phyloP scores from a whole-genome alignment of 2,329 filamentous ascomycete species.

The Metarhizium guizhouense region DNA sequence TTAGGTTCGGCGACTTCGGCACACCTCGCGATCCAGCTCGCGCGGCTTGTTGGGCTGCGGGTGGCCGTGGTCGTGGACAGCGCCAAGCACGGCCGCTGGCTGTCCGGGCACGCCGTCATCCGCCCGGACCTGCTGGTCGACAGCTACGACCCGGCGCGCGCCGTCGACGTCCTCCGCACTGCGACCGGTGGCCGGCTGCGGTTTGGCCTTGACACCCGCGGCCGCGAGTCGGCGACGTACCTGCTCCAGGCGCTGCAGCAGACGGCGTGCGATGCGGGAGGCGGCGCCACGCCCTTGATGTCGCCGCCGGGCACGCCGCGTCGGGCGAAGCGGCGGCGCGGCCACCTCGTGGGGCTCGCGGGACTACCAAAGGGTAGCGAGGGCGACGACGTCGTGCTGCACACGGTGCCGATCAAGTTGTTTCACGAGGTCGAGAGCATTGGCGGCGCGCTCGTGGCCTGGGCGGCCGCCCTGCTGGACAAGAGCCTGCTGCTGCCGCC shows the following conservation, averaged over 20 bases:
- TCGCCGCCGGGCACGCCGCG: conserved; percentile 31
- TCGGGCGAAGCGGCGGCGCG: conserved; percentile 12
- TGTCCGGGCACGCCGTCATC: conserved; percentile 35
- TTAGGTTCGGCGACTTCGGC: conserved; percentile 60
- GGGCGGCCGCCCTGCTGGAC: conserved; percentile 59
- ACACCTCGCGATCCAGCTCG: conserved; percentile 57
- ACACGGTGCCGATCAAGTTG: conserved; percentile 65
- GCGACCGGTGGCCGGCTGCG: conserved; percentile 48
- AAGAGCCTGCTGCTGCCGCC: conserved; percentile 46
- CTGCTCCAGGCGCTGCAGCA: conserved; percentile 44
- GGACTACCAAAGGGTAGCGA: conserved; percentile 52
- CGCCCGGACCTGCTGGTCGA: conserved; percentile 58
- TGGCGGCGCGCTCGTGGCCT: conserved; percentile 52
- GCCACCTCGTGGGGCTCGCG: conserved; percentile 59
- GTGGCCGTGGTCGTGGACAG: conserved; percentile 61
- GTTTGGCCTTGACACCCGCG: conserved; percentile 61
- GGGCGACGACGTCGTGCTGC: conserved; percentile 39
- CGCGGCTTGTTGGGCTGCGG: conserved; percentile 54
- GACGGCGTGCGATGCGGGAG: conserved; percentile 6
- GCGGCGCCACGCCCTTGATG: conserved; percentile 11
- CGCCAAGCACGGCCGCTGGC: conserved; percentile 9
- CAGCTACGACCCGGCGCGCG: conserved; percentile 50
- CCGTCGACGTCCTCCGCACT: conserved; percentile 50
- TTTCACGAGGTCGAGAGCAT: conserved; percentile 61
- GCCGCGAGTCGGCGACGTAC: conserved; percentile 51